A percentile compares a stretch with the other conserved stretches of the same genome.
Evolutionary conservation across 306 rosid species (phyloP).

Genomic region (Cucurbita ficifolia): DNA sequence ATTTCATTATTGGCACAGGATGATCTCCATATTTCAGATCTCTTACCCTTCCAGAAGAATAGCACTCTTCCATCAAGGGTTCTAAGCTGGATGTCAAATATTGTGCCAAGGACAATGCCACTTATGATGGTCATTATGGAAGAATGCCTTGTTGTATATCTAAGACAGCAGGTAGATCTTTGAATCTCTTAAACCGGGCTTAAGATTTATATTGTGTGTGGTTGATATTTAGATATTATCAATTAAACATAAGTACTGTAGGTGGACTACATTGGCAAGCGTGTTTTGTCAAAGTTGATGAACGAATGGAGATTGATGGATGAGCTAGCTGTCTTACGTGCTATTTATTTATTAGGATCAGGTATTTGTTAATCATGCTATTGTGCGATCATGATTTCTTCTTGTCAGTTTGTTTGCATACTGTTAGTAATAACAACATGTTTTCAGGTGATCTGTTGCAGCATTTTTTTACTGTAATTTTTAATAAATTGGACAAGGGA

Average conservation of each 20-base stretch:
- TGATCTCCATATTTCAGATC: slow-evolving; percentile 58
- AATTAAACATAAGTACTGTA: slow-evolving; percentile 13
- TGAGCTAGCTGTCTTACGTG: slow-evolving; percentile 83
- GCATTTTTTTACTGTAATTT: slow-evolving; percentile 77
- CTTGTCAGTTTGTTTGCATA: background rate
- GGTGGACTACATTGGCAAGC: slow-evolving; percentile 82
- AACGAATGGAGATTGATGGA: slow-evolving; percentile 95
- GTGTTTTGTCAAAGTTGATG: slow-evolving; percentile 77
- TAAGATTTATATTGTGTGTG: background rate
- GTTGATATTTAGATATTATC: background rate
- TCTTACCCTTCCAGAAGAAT: slow-evolving; percentile 88
- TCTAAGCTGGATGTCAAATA: slow-evolving; percentile 70
- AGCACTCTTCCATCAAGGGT: slow-evolving; percentile 82
- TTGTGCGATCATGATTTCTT: slow-evolving; percentile 10
- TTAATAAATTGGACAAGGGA: slow-evolving; percentile 77
- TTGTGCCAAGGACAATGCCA: slow-evolving; percentile 55
- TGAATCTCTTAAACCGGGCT: slow-evolving; percentile 12
- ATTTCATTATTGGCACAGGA: slow-evolving; percentile 42
- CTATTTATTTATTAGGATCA: slow-evolving; percentile 92
- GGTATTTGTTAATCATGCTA: slow-evolving; percentile 31
- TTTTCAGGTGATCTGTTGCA: slow-evolving; percentile 85
- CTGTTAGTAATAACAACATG: background rate
- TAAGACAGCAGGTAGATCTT: slow-evolving; percentile 64
- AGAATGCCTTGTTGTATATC: slow-evolving; percentile 61
- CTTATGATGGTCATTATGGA: slow-evolving; percentile 74